phyloP scores from a whole-genome alignment of 805 yeast genomes.

The Schizosaccharomyces cryophilus region DNA sequence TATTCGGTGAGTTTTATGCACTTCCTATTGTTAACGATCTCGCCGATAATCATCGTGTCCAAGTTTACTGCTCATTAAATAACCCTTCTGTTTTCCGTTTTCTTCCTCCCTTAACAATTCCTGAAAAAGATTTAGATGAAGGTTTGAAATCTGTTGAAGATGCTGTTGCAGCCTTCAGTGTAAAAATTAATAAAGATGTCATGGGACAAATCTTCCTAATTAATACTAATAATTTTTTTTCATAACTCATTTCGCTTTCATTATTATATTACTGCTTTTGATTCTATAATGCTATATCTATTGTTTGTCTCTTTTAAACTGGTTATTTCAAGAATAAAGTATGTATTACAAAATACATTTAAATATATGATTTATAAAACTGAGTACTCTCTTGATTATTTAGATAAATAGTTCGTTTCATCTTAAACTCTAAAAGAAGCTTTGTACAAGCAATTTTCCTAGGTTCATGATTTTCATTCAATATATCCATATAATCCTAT shows the following conservation, averaged over 20 bases:
- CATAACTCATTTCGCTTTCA: too few relatives aligned
- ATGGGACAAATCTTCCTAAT: not conserved
- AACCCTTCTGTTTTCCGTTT: slow-evolving; percentile 43
- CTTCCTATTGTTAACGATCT: not conserved
- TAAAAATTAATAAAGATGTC: not conserved
- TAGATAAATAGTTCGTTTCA: not conserved
- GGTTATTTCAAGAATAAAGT: too few relatives aligned
- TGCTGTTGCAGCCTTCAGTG: not conserved
- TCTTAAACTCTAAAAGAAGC: not conserved
- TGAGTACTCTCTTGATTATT: not conserved
- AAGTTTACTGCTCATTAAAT: slow-evolving; percentile 80
- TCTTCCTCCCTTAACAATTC: slow-evolving; percentile 85
- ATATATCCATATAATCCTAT: too few relatives aligned
- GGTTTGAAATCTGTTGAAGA: slow-evolving; percentile 24
- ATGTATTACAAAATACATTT: too few relatives aligned
- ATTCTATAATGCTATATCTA: too few relatives aligned
- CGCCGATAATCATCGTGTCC: slow-evolving; percentile 14
- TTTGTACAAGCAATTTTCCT: not conserved
- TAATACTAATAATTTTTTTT: not conserved
- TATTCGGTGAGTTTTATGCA: slow-evolving; percentile 23
- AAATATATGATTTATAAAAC: not conserved
- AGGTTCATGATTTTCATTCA: not conserved
- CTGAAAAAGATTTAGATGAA: slow-evolving; percentile 57
- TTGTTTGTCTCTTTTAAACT: too few relatives aligned
- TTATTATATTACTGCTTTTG: too few relatives aligned